These are phyloP conservation scores for Candida caryicola DNA, from an alignment of 805 yeast species.

Conservation along the genomic window DNA sequence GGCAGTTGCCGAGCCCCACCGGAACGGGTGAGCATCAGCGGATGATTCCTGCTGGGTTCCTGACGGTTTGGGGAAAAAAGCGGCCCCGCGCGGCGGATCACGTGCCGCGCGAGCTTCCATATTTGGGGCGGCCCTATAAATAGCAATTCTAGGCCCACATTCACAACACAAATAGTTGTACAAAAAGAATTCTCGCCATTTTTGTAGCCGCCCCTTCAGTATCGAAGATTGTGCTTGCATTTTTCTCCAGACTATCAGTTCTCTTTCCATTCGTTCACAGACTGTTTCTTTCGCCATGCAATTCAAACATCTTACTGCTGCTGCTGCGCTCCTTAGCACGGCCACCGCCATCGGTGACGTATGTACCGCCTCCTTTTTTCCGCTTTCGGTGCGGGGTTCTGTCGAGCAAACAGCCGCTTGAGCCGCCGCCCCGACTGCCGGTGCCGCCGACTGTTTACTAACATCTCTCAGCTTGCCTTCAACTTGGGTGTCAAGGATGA, in stretches of 20 bases:
- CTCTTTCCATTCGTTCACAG: slow-evolving; percentile 1
- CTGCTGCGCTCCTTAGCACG: slow-evolving; percentile 48
- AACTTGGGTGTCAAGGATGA: slow-evolving; percentile 81
- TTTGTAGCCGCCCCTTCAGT: neutral
- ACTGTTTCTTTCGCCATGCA: slow-evolving; percentile 24
- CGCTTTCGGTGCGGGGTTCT: neutral
- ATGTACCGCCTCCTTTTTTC: slow-evolving; percentile 16
- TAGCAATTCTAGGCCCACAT: neutral
- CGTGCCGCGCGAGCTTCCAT: neutral
- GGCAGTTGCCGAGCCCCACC: no score
- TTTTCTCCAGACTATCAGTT: neutral
- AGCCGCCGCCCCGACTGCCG: neutral
- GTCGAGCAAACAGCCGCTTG: neutral
- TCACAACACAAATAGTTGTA: neutral
- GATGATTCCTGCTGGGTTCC: no score
- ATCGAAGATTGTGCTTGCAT: neutral
- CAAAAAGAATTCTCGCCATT: slow-evolving; percentile 4
- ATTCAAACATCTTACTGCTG: slow-evolving; percentile 40
- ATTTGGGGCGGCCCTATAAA: neutral
- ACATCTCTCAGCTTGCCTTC: slow-evolving; percentile 51
- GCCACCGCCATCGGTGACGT: slow-evolving; percentile 60
- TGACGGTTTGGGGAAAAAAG: no score
- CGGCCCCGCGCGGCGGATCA: no score
- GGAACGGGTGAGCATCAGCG: no score
- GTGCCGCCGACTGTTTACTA: slow-evolving; percentile 4